phyloP scores from a whole-genome alignment of 306 rosid species.

The Cucumis cinereus region DNA sequence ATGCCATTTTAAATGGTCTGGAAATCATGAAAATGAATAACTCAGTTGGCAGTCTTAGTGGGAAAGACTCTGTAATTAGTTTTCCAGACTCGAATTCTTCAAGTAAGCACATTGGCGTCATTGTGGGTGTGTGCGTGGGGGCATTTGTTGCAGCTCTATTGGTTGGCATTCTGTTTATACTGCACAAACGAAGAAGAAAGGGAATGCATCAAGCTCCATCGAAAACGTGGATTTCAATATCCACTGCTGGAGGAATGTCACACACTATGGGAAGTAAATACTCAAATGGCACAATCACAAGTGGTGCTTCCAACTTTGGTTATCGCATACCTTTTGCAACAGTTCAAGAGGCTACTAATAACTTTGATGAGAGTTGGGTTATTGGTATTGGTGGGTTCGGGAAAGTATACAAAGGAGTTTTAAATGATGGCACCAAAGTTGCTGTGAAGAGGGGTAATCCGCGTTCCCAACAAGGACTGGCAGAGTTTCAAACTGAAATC shows the following conservation, averaged over 20 bases:
- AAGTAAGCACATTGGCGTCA: conserved; percentile 30
- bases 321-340: conserved; percentile 54
- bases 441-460: conserved; percentile 92
- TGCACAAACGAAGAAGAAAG: conserved; percentile 38
- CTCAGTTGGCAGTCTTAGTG: conserved; percentile 57
- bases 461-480: conserved; percentile 67
- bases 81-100: conserved; percentile 31
- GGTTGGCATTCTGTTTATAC: conserved; percentile 26
- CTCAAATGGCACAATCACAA: conserved; percentile 48
- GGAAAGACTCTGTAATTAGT: conserved; percentile 7
- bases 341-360: conserved; percentile 67
- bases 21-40: conserved; percentile 89
- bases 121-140: conserved; percentile 53
- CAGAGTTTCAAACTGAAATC: conserved; percentile 77
- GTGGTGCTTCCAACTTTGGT: conserved; percentile 43
- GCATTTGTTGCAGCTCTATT: conserved; percentile 28
- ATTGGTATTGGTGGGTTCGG: conserved; percentile 83
- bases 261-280: conserved; percentile 75
- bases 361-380: conserved; percentile 70
- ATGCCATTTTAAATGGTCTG: conserved; percentile 83
- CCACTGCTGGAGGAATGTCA: conserved; percentile 46
- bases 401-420: conserved; percentile 67
- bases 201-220: conserved; percentile 39
- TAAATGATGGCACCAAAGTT: conserved; percentile 64
- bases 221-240: conserved; percentile 60